Evolutionary conservation across 140 eudicot genomes (phyloP).

Genomic region (Cichorium intybus): DNA sequence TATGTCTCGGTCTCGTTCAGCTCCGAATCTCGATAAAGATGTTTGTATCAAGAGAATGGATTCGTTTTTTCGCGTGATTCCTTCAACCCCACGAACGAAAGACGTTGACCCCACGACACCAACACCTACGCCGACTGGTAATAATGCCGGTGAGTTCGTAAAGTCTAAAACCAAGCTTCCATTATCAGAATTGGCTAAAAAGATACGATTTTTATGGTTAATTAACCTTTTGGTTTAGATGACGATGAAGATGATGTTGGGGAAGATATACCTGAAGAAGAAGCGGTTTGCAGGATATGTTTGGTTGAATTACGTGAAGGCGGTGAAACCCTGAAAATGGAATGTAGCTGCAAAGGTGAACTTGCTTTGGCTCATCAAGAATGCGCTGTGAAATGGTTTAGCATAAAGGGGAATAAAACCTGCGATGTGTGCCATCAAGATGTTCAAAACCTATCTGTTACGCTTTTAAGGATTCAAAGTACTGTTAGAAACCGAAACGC

Average conservation of each 20-base stretch:
- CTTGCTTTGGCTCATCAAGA: slow-evolving; percentile 96
- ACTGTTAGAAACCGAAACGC: slow-evolving; percentile 31
- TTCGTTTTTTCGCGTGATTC: slow-evolving; percentile 82
- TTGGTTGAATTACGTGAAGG: slow-evolving; percentile 87
- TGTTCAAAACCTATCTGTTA: slow-evolving; percentile 75
- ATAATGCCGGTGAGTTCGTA: slow-evolving; percentile 45
- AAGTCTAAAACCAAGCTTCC: background rate
- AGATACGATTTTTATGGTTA: background rate
- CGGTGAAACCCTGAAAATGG: slow-evolving; percentile 91
- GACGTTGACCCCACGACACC: slow-evolving; percentile 40
- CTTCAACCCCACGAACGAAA: slow-evolving; percentile 62
- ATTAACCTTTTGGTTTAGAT: slow-evolving; percentile 8
- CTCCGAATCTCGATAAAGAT: slow-evolving; percentile 50
- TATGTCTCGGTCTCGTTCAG: slow-evolving; percentile 75
- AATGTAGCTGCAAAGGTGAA: slow-evolving; percentile 96
- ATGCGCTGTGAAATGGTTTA: slow-evolving; percentile 92
- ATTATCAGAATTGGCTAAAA: background rate
- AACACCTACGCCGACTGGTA: slow-evolving; percentile 31
- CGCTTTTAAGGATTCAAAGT: slow-evolving; percentile 76
- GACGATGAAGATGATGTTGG: slow-evolving; percentile 46
- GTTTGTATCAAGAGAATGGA: slow-evolving; percentile 42
- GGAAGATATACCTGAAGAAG: slow-evolving; percentile 96
- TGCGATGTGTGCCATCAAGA: slow-evolving; percentile 95
- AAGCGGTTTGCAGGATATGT: slow-evolving; percentile 92
- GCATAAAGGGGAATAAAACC: slow-evolving; percentile 85